These are phyloP conservation scores for Ceraceosorus guamensis DNA, from an alignment of 1,284 basidiomycete species.

Conservation along the genomic window DNA sequence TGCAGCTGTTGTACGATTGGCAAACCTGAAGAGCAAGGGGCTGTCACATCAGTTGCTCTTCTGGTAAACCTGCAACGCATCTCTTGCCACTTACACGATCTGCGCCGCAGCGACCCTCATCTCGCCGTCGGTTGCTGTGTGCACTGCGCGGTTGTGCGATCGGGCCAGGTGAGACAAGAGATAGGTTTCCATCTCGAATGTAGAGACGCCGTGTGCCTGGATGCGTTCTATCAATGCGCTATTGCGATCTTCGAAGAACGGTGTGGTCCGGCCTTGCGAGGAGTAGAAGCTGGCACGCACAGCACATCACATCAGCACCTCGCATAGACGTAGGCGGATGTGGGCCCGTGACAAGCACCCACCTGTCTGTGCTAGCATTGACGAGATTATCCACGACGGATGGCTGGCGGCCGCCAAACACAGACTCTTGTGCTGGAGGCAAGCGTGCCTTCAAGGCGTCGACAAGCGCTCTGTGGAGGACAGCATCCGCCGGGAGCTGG, in stretches of 20 bases:
- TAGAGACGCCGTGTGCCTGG: conserved; percentile 58
- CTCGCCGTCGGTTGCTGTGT: conserved; percentile 25
- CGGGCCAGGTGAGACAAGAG: conserved; percentile 38
- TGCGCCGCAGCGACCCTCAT: conserved; percentile 71
- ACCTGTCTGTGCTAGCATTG: conserved; percentile 30
- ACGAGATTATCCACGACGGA: conserved; percentile 23
- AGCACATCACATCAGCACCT: not conserved
- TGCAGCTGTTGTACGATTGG: conserved; percentile 64
- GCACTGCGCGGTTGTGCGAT: conserved; percentile 11
- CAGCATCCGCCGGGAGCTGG: conserved; percentile 56
- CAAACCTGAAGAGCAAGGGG: conserved; percentile 52
- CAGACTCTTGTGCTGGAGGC: not conserved
- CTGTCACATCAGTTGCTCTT: not conserved
- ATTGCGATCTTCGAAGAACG: conserved; percentile 68
- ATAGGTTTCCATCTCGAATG: conserved; percentile 55
- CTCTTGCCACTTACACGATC: conserved; percentile 55
- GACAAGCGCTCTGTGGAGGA: conserved; percentile 52
- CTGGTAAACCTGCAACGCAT: not conserved
- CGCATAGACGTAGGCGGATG: too few relatives aligned
- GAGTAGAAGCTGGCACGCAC: conserved; percentile 64
- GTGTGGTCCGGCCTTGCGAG: conserved; percentile 68
- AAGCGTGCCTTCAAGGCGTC: conserved; percentile 14
- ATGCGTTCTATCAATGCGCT: conserved; percentile 55
- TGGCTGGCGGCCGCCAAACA: conserved; percentile 15
- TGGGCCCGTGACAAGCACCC: not conserved